Conservation (phyloP, 257 asterid genomes). For the Przewalskia tangutica region DNA sequence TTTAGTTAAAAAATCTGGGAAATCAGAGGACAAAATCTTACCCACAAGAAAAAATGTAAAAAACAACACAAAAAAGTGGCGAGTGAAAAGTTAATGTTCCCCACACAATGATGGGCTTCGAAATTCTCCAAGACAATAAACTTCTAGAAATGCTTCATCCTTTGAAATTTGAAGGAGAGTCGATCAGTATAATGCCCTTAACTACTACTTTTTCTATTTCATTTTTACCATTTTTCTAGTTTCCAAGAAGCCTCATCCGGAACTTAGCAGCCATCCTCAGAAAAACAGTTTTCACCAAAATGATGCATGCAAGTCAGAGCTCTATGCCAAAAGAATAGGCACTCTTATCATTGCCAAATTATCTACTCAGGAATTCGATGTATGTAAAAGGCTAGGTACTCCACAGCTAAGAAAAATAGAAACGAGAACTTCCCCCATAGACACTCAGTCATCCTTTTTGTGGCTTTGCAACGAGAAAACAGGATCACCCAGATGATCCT, state of each 20-base stretch:
- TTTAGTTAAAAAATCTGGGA: not conserved
- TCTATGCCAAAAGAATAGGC: not conserved
- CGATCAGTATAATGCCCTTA: not conserved
- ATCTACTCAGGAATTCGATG: conserved; percentile 6
- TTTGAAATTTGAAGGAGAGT: not conserved
- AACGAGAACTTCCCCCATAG: not conserved
- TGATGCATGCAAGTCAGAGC: not conserved
- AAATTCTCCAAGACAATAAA: not conserved
- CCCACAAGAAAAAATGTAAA: not conserved
- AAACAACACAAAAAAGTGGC: not conserved
- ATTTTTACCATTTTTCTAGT: not conserved
- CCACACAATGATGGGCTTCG: not conserved
- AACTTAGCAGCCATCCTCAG: not conserved
- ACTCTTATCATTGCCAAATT: conserved; percentile 12
- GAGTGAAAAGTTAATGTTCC: not conserved
- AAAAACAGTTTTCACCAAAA: not conserved
- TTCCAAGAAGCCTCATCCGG: not conserved
- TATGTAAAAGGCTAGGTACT: not conserved
- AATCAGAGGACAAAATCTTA: not conserved
- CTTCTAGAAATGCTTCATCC: not conserved
- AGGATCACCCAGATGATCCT: conserved; percentile 12
- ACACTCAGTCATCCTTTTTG: conserved; percentile 14
- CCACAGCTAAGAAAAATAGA: not conserved
- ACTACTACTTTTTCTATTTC: not conserved
- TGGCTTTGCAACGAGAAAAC: conserved; percentile 38